Percentiles rank a stretch among this genome's conserved stretches.
These are phyloP conservation scores for Breynia disticha DNA, from an alignment of 441 rosid genomes.

Conservation along the genomic window DNA sequence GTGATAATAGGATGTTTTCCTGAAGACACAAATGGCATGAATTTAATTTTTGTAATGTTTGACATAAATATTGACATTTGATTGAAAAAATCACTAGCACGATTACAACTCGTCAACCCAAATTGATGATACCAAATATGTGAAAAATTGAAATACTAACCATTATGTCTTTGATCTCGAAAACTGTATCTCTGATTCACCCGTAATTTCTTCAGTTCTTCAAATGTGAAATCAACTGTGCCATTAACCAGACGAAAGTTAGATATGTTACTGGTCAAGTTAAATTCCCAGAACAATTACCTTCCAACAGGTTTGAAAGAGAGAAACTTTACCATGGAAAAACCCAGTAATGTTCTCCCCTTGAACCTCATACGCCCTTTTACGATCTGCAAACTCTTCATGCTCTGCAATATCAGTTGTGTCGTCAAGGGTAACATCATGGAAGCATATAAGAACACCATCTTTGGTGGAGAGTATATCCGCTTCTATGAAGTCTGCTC, in stretches of 20 bases:
- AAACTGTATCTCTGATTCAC: slow-evolving; percentile 66
- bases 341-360: slow-evolving; percentile 66
- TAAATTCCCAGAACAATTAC: background rate
- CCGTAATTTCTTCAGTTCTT: slow-evolving; percentile 60
- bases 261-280: background rate
- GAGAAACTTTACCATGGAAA: slow-evolving; percentile 62
- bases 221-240: slow-evolving; percentile 78
- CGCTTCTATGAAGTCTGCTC: slow-evolving; percentile 92
- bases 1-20: slow-evolving; percentile 77
- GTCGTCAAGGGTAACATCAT: slow-evolving; percentile 69
- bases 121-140: background rate
- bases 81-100: background rate
- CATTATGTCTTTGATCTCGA: slow-evolving; percentile 84
- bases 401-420: slow-evolving; percentile 65
- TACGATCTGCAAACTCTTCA: slow-evolving; percentile 73
- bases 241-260: background rate
- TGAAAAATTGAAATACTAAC: slow-evolving; percentile 22
- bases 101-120: too few species aligned
- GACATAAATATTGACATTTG: too few species aligned
- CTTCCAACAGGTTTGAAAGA: background rate
- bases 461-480: slow-evolving; percentile 78
- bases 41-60: too few species aligned
- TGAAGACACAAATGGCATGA: slow-evolving; percentile 22
- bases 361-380: slow-evolving; percentile 70
- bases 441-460: slow-evolving; percentile 78